These are phyloP conservation scores for Geotrichum candidum DNA, from an alignment of 1,139 yeast genomes.

Conservation along the genomic window DNA sequence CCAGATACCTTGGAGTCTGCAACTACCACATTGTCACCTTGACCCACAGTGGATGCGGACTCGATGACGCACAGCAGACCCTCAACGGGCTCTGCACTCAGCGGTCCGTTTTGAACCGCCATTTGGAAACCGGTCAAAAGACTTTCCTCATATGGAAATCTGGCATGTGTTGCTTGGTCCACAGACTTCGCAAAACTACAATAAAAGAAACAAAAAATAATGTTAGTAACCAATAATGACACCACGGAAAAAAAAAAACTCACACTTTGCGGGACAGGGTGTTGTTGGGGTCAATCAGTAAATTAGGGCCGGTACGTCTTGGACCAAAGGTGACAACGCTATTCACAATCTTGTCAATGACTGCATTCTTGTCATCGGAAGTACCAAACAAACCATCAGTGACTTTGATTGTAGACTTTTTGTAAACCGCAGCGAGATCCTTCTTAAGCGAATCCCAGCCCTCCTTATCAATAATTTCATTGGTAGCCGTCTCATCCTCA, in stretches of 20 bases:
- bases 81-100: conserved; percentile 81
- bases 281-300: conserved; percentile 53
- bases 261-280: conserved; percentile 10
- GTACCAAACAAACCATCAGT: conserved; percentile 14
- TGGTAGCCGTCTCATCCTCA: not conserved
- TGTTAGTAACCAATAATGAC: not conserved
- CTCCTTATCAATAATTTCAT: conserved; percentile 2
- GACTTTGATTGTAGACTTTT: conserved; percentile 7
- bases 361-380: conserved; percentile 21
- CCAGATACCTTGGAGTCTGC: conserved; percentile 48
- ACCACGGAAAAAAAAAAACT: not conserved
- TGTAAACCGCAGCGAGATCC: conserved; percentile 7
- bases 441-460: conserved; percentile 6
- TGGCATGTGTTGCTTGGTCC: not conserved
- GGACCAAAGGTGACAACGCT: conserved; percentile 72
- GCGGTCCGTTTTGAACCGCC: conserved; percentile 79
- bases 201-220: not conserved
- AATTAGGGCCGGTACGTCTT: conserved; percentile 67
- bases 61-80: conserved; percentile 61
- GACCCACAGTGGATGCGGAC: conserved; percentile 27
- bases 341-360: conserved; percentile 1
- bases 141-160: conserved; percentile 52
- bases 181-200: conserved; percentile 1
- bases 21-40: conserved; percentile 18
- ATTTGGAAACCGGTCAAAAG: conserved; percentile 79